Evolutionary conservation across 2,329 filamentous ascomycete species (phyloP), one percentile per base, ranked within the genome.

Genomic region (Delphinella strobiligena): DNA sequence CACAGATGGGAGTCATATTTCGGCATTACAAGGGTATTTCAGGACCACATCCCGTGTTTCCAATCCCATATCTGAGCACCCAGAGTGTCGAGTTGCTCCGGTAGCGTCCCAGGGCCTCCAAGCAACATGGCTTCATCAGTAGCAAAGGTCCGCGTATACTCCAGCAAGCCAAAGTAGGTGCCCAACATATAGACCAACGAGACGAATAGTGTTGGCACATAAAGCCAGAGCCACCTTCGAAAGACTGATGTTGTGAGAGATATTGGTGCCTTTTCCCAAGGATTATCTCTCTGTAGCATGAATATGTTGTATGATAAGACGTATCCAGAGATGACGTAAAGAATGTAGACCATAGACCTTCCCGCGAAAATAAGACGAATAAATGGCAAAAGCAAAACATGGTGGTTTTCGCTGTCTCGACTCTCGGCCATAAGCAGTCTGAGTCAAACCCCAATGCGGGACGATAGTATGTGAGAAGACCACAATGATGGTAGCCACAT

Each of bases 271-370:
- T 55, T 56, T 35, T 60, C 50, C 56, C 56, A 36, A 17, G 36
- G 32, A 29, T 38, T 36, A 15, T 15, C 31, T 10, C 48, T 40
- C 40, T 45, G 45, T n/a, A 43, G 43, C 31, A 41, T 45, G 17
- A 51, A 34, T 8, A 51, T 48, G 27, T 49, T 49, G 44, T 76
- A 66, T 19, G 68, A 70, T 10, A 80, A 61, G 2, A 73, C 75
- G 54, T 76, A 78, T 15, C 74, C 74, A 1, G 72, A 75, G 33
- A 78, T 71, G 49, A 77, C 68, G 51, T 77, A 78, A 61, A 79
- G 79, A 47, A 76, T 57, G 54, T 68, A 71, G 30, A 78, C 74
- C 48, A 72, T 72, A 0, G 71, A 47, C 3, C 69, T 71, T 1
- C 72, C 73, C 37, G 69, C 67, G 50, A 69, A 75, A 42, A 70